These are phyloP conservation scores for Hibiscus trionum DNA, from an alignment of 345 rosid species.

Conservation along the genomic window DNA sequence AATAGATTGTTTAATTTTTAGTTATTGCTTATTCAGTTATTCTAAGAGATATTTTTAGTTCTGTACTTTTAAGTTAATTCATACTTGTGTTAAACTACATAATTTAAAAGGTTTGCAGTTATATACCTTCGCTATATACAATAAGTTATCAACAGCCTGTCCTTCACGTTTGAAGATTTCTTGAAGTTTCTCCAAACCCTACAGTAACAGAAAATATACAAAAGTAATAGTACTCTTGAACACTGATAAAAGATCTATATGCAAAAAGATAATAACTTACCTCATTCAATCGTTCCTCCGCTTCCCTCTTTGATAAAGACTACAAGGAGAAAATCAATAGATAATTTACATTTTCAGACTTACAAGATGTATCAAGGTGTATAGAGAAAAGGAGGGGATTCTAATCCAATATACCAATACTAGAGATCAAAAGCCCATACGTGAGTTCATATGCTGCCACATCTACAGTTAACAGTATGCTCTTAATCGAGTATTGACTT, in stretches of 20 bases:
- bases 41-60: not conserved
- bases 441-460: not conserved
- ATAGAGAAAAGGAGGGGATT: not conserved
- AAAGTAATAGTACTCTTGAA: not conserved
- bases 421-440: not conserved
- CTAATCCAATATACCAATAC: not conserved
- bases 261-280: slow-evolving; percentile 20
- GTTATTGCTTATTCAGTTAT: not conserved
- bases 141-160: slow-evolving; percentile 64
- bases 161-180: slow-evolving; percentile 58
- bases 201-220: slow-evolving; percentile 13
- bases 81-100: not conserved
- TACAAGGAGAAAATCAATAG: slow-evolving; percentile 22
- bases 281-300: slow-evolving; percentile 63
- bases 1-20: not conserved
- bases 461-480: not conserved
- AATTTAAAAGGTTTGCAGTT: not conserved
- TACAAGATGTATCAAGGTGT: not conserved
- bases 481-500: not conserved
- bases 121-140: slow-evolving; percentile 73
- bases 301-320: slow-evolving; percentile 79
- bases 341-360: not conserved
- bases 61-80: not conserved
- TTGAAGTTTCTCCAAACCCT: slow-evolving; percentile 71
- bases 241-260: not conserved